Percentiles rank a stretch among this genome's conserved stretches.
Conservation (phyloP, 208 protist species). For the Vickermania spadyakhi region DNA sequence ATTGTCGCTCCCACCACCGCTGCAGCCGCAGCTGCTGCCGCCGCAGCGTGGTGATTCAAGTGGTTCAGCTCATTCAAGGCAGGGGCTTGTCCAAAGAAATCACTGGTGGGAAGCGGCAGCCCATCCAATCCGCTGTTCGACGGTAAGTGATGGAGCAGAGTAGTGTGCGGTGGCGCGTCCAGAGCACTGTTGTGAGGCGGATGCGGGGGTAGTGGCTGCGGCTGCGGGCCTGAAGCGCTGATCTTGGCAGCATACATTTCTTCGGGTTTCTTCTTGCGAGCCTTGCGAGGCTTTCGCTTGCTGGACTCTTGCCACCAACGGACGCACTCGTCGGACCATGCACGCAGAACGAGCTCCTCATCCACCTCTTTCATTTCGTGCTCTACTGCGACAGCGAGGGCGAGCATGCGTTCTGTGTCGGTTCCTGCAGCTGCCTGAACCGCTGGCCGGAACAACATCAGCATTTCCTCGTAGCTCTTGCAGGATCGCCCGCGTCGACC, state of each 20-base stretch:
- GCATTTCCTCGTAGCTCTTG: background rate
- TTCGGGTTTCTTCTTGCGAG: background rate
- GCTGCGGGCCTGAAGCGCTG: background rate
- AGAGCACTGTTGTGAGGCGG: background rate
- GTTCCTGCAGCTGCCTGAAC: background rate
- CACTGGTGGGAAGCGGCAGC: background rate
- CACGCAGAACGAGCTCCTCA: constrained; percentile 1
- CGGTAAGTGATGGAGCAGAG: too few species aligned
- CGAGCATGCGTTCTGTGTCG: background rate
- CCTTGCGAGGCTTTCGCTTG: background rate
- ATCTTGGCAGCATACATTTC: background rate
- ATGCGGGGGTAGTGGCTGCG: background rate
- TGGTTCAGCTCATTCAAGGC: background rate
- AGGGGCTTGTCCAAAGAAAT: background rate
- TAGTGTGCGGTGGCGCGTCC: too few species aligned
- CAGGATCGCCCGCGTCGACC: background rate
- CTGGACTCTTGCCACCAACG: background rate
- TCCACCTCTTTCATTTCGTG: too few species aligned
- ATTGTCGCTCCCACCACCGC: background rate
- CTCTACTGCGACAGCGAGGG: too few species aligned
- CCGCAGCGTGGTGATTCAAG: background rate
- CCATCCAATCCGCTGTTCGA: too few species aligned
- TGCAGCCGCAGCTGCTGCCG: background rate
- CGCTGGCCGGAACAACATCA: background rate
- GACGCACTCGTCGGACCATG: constrained; percentile 1